These are phyloP conservation scores for Irpex rosettiformis DNA, from an alignment of 1,284 basidiomycete genomes.

Conservation along the genomic window DNA sequence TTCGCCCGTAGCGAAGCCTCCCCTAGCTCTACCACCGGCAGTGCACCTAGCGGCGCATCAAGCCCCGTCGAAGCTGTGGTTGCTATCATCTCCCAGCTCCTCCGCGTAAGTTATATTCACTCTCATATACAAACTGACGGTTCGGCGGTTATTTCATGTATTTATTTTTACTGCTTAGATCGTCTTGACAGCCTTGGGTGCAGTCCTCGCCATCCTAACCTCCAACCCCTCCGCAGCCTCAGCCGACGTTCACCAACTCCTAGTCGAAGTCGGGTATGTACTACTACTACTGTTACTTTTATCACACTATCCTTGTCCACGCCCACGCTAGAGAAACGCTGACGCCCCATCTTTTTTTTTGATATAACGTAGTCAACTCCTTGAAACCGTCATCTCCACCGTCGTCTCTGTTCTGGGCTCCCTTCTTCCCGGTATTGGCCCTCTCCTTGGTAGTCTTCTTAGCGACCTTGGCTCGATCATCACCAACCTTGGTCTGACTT, in stretches of 20 bases:
- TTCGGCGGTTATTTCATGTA: slow-evolving; percentile 5
- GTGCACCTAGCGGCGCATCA: slow-evolving; percentile 27
- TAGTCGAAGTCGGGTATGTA: slow-evolving; percentile 24
- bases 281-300: neutral
- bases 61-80: slow-evolving; percentile 11
- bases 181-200: slow-evolving; percentile 33
- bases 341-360: too few relatives aligned
- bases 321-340: too few relatives aligned
- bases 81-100: slow-evolving; percentile 25
- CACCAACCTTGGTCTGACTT: slow-evolving; percentile 20
- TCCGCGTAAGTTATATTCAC: slow-evolving; percentile 18
- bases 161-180: slow-evolving; percentile 18
- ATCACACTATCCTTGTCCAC: neutral
- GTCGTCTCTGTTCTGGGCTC: slow-evolving; percentile 28
- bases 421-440: slow-evolving; percentile 16
- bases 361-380: too few relatives aligned
- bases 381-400: slow-evolving; percentile 20
- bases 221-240: slow-evolving; percentile 15
- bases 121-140: neutral
- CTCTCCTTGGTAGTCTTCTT: slow-evolving; percentile 19
- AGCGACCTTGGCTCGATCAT: slow-evolving; percentile 15
- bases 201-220: slow-evolving; percentile 32
- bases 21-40: slow-evolving; percentile 21
- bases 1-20: slow-evolving; percentile 30
- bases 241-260: slow-evolving; percentile 21